Evolutionary conservation across 164 flowering plant genomes (phyloP), one percentile per base, ranked within the genome.

Genomic region (Saururus chinensis): DNA sequence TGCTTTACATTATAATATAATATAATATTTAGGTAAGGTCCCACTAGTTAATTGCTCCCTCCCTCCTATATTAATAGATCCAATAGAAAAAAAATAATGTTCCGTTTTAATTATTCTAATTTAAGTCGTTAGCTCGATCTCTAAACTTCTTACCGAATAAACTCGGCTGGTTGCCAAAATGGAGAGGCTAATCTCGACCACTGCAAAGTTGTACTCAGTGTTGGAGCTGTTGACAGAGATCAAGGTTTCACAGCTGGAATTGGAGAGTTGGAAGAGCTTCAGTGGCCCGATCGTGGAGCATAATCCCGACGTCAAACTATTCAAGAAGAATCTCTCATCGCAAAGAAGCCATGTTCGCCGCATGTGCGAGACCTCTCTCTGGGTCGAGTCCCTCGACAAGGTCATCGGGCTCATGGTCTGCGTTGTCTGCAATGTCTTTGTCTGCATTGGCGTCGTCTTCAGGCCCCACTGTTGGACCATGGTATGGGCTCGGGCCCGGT

Each of bases 361-460:
- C 23, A 62, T 67, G 13, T 72, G 63, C 26, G 79, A 80, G 2
- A 17, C 56, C 0, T 88, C 95, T 0, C 69, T 92, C 1, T 89
- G 96, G 96, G 74, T 37, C 60, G 74, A 81, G 54, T 73, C 81
- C 0, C 78, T 78, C 40, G 89, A 92, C 55, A 75, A 80, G 53
- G 58, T 51, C 26, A 89, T 85, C 4, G 74, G 70, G 5, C 61
- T 77, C 12, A 81, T 89, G 95, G 84, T 85, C 0, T 63, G 77
- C 20, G 61, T 70, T 22, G 66, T 81, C 9, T 79, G 79, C 60
- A 57, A 70, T 17, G 60, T 89, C 4, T 85, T 76, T 54, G 80
- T 77, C 2, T 62, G 86, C 24, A 80, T 87, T 24, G 77, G 86
- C 59, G 30, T 48, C 41, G 75, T 85, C 8, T 88, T 88, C 56